Evolutionary conservation across 345 rosid genomes (phyloP).

Genomic region (Ailanthus altissimus): DNA sequence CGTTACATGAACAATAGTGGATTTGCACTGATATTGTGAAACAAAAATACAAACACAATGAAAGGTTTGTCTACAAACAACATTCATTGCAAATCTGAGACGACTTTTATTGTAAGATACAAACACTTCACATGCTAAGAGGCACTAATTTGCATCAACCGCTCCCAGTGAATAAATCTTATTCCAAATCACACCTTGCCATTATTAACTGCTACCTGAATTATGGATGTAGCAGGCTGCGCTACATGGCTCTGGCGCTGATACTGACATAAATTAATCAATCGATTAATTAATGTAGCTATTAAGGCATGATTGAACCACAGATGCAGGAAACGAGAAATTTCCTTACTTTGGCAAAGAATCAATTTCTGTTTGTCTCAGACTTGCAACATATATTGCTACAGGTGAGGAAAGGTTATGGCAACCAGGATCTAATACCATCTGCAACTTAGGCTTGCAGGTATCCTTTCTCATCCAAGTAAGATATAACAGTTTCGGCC

Average conservation of each 20-base stretch:
- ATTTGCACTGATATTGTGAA: background rate
- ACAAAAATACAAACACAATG: background rate
- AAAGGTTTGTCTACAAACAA: background rate
- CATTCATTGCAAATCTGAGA: background rate
- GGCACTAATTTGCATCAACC: conserved; percentile 1
- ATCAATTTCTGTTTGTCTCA: background rate
- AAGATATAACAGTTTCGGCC: conserved; percentile 67
- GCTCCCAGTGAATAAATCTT: background rate
- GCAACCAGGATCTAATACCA: conserved; percentile 7
- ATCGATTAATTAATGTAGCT: background rate
- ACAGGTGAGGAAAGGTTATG: background rate
- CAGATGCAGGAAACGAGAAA: conserved; percentile 30
- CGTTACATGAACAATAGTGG: background rate
- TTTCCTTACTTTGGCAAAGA: conserved; percentile 26
- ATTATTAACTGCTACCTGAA: background rate
- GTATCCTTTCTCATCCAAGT: conserved; percentile 68
- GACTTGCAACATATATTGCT: background rate
- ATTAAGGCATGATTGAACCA: conserved; percentile 9
- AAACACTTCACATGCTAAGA: background rate
- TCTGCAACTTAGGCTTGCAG: conserved; percentile 39
- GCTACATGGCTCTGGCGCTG: background rate
- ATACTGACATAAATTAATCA: conserved; percentile 4
- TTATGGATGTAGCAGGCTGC: background rate
- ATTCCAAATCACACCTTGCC: background rate
- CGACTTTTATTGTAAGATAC: background rate